Percentiles rank a stretch among this genome's conserved stretches.
These are phyloP conservation scores for Bolboschoenus planiculmis DNA, from an alignment of 176 grass and related monocot species.

Conservation along the genomic window DNA sequence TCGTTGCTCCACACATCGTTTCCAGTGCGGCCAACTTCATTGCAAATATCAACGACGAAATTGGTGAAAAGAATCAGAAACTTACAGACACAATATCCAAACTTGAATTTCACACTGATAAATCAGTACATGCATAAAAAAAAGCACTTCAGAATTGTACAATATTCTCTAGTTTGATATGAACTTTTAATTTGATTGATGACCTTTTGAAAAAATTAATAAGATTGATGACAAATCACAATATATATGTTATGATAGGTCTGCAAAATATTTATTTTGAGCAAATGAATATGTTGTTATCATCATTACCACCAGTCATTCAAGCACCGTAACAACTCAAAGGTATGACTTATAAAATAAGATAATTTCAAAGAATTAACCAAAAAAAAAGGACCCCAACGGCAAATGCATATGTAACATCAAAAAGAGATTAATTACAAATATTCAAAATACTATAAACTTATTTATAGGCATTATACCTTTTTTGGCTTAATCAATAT, in stretches of 20 bases:
- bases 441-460: not conserved
- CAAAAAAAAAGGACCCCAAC: not conserved
- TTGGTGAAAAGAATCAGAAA: too few species aligned
- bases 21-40: not conserved
- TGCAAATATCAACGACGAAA: not conserved
- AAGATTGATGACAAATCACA: not conserved
- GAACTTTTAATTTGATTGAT: not conserved
- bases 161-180: not conserved
- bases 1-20: not conserved
- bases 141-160: not conserved
- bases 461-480: not conserved
- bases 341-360: not conserved
- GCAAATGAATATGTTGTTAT: too few species aligned
- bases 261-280: not conserved
- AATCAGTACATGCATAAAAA: not conserved
- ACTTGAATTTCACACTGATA: not conserved
- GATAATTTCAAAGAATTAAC: not conserved
- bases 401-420: not conserved
- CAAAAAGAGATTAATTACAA: not conserved
- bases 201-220: not conserved
- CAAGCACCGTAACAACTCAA: not conserved
- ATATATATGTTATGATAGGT: not conserved
- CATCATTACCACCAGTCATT: not conserved
- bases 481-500: not conserved
- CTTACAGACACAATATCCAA: not conserved